Base-by-base conservation (phyloP, 2,329 filamentous ascomycete species). In the Byssoonygena ceratinophila region DNA sequence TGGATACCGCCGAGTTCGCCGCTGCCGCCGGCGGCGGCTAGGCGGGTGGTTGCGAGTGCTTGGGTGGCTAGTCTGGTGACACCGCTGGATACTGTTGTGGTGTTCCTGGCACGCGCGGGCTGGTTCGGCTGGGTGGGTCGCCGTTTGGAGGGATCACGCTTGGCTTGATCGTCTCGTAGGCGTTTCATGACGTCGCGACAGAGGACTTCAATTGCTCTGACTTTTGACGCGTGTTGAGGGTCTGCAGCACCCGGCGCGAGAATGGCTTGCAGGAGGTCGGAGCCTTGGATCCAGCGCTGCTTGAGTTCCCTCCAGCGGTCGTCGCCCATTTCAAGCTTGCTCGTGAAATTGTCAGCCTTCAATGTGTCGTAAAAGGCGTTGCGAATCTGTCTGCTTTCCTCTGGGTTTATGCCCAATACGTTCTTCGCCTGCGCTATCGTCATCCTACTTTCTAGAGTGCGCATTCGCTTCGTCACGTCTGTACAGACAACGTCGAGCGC, bases 381-480 rank as follows among this genome's bases (percentile, higher is more conserved):
- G 14, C 86, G 79, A 41, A 87, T 73, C 43, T 80, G 75, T 25
- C 86, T 79, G 61, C 78, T 79, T 61, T 83, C 76, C 61, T 83
- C 80, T 5, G 83, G 80, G 55, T 85, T 85, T 58, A 88, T 73
- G 27, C 81, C 80, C 44, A 88, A 74, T 27, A 76, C 72, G 62
- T 84, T 85, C 65, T 88, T 90, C 3, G 85, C 85, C 54, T 89
- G 83, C 1, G 80, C 77, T 41, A 91, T 78, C 0, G 81, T 83
- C 76, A 91, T 82, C n/a, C 78, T 74, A 31, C 74, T 76, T 46
- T 81, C 78, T 53, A 80, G 64, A 11, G 72, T 80, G 60, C 87
- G 80, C 74, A 90, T 82, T 18, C 84, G 76, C 68, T 92, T 92
- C 1, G 85, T 90, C 27, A 91, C 84, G 68, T 91, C 86, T 25